Percentiles rank a stretch among this genome's conserved stretches.
These are phyloP conservation scores for Tolypocladium inflatum DNA, from an alignment of 2,329 filamentous ascomycete genomes.

Conservation along the genomic window DNA sequence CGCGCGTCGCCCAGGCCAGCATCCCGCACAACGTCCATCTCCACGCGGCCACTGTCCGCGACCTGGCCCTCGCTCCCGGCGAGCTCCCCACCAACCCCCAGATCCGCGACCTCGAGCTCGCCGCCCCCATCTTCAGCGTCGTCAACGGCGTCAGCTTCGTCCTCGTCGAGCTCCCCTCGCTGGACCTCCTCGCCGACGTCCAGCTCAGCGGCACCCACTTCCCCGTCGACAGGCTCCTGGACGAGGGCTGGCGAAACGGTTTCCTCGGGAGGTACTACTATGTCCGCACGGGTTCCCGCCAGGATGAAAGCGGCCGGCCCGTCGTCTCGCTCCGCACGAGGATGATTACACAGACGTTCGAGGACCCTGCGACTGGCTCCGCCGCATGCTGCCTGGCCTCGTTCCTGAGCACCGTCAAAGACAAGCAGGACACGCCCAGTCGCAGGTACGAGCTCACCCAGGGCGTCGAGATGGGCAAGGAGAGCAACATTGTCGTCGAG, in stretches of 20 bases:
- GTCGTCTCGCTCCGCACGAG: conserved; percentile 40
- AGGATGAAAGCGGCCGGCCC: conserved; percentile 14
- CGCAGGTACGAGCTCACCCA: conserved; percentile 46
- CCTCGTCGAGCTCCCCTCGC: conserved; percentile 50
- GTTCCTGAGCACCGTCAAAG: conserved; percentile 40
- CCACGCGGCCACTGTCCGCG: conserved; percentile 36
- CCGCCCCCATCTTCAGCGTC: conserved; percentile 47
- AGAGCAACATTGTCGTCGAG: conserved; percentile 41
- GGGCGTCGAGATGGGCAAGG: conserved; percentile 58
- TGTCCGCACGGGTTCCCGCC: conserved; percentile 28
- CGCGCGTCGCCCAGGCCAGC: conserved; percentile 44
- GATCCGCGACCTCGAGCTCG: conserved; percentile 26
- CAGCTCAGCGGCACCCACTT: conserved; percentile 23
- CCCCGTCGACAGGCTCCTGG: conserved; percentile 26
- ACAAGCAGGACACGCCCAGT: conserved; percentile 17
- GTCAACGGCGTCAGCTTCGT: conserved; percentile 68
- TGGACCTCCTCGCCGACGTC: conserved; percentile 45
- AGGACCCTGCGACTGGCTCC: conserved; percentile 56
- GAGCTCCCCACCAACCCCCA: conserved; percentile 17
- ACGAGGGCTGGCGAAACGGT: conserved; percentile 44
- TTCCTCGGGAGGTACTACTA: conserved; percentile 52
- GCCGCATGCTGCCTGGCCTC: conserved; percentile 48
- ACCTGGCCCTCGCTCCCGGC: conserved; percentile 14
- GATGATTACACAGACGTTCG: conserved; percentile 44
- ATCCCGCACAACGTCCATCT: conserved; percentile 61